These are phyloP conservation scores for Cyclotella sp. DNA, from an alignment of 108 stramenopile species.

Conservation along the genomic window DNA sequence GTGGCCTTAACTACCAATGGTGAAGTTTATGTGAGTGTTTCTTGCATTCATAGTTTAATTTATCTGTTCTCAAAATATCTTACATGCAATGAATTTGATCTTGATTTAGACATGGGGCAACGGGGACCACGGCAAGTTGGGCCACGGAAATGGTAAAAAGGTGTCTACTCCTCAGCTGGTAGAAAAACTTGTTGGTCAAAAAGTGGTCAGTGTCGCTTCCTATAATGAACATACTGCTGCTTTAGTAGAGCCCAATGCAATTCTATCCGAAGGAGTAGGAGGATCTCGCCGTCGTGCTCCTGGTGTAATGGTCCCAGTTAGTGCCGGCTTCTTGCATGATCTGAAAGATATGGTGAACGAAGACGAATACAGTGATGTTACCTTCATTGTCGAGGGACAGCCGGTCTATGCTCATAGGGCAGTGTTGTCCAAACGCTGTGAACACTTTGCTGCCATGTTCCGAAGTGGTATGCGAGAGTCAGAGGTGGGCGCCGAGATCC, in stretches of 20 bases:
- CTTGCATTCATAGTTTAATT: neutral
- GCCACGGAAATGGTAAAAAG: slow-evolving; percentile 89
- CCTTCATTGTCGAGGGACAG: slow-evolving; percentile 90
- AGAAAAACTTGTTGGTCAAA: slow-evolving; percentile 86
- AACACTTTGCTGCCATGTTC: slow-evolving; percentile 97
- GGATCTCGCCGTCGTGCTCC: slow-evolving; percentile 50
- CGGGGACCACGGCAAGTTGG: slow-evolving; percentile 90
- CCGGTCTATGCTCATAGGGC: slow-evolving; percentile 91
- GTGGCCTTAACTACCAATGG: slow-evolving; percentile 84
- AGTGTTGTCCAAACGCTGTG: slow-evolving; percentile 89
- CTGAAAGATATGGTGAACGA: slow-evolving; percentile 91
- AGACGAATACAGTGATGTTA: slow-evolving; percentile 92
- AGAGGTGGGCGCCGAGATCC: slow-evolving; percentile 62
- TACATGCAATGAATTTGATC: neutral
- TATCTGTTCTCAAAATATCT: neutral
- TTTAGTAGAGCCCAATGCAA: slow-evolving; percentile 75
- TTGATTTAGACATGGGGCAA: slow-evolving; percentile 69
- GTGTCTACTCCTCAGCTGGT: slow-evolving; percentile 88
- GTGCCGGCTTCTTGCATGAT: slow-evolving; percentile 74
- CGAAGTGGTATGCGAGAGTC: slow-evolving; percentile 93
- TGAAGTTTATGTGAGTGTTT: slow-evolving; percentile 59
- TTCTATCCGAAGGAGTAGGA: slow-evolving; percentile 69
- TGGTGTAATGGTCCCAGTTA: slow-evolving; percentile 74
- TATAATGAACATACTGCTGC: slow-evolving; percentile 99
- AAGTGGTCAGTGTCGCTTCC: slow-evolving; percentile 92